A percentile compares a stretch with the other conserved stretches of the same genome.
Evolutionary conservation across 2,329 filamentous ascomycete species (phyloP).

Genomic region (Ceratocystis eucalypticola): DNA sequence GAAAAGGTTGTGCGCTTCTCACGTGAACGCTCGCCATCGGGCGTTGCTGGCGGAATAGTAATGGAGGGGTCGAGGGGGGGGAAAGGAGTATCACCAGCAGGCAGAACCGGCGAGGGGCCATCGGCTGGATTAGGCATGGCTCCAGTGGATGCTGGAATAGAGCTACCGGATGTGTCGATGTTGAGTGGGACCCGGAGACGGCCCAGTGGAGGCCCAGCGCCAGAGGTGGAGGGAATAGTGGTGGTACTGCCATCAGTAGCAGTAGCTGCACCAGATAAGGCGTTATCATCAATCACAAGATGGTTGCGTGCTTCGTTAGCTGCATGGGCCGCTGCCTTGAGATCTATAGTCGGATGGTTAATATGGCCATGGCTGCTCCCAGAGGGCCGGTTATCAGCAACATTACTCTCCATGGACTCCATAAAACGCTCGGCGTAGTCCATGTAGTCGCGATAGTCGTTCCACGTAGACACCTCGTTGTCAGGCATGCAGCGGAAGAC

Average conservation of each 20-base stretch:
- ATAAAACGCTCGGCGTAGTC: conserved; percentile 67
- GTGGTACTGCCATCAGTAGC: background rate
- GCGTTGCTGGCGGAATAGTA: conserved; percentile 14
- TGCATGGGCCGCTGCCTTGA: conserved; percentile 21
- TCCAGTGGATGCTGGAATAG: background rate
- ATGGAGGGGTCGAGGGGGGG: conserved; percentile 33
- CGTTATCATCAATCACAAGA: conserved; percentile 16
- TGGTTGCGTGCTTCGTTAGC: conserved; percentile 25
- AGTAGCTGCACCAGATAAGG: background rate
- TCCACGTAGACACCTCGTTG: conserved; percentile 84
- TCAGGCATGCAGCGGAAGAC: conserved; percentile 97
- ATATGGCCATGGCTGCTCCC: conserved; percentile 30
- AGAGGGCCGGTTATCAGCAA: conserved; percentile 28
- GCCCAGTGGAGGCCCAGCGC: background rate
- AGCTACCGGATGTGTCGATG: conserved; percentile 23
- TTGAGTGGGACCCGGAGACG: conserved; percentile 20
- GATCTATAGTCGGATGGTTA: conserved; percentile 22
- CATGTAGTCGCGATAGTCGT: conserved; percentile 75
- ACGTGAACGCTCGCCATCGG: conserved; percentile 21
- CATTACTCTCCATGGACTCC: conserved; percentile 48
- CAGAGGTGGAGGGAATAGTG: conserved; percentile 2
- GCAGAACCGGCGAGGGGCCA: conserved; percentile 31
- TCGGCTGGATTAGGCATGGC: conserved; percentile 23
- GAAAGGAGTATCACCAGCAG: conserved; percentile 34
- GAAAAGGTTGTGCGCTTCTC: conserved; percentile 46